Percentiles rank a stretch among this genome's conserved stretches.
Conservation (phyloP, 768 basidiomycete species). For the Omphalotus guepiniiformis region DNA sequence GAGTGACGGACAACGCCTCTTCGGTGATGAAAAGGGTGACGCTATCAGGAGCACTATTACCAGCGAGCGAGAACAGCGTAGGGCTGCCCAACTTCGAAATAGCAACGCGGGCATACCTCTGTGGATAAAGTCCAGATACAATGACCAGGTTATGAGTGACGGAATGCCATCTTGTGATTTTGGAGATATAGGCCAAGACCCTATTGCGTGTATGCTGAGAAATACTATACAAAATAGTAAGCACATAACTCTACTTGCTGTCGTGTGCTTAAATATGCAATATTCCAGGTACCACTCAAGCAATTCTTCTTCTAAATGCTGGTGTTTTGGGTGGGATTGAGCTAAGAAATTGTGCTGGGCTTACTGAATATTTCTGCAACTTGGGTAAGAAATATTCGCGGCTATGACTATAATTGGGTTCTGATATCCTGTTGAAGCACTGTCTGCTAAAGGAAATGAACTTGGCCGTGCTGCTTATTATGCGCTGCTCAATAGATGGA, state of each 20-base stretch:
- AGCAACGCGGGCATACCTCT: conserved; percentile 11
- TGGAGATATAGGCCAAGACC: conserved; percentile 14
- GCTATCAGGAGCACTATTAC: conserved; percentile 42
- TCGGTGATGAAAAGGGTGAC: conserved; percentile 38
- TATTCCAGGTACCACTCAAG: conserved; percentile 34
- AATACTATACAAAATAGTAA: conserved; percentile 29
- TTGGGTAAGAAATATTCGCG: conserved; percentile 29
- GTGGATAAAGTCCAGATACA: conserved; percentile 11
- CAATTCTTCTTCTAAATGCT: conserved; percentile 36
- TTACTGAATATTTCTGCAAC: conserved; percentile 38
- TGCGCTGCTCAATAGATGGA: conserved; percentile 32
- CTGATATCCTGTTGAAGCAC: conserved; percentile 17
- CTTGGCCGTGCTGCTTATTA: conserved; percentile 25
- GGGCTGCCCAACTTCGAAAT: conserved; percentile 4
- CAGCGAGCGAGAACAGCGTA: conserved; percentile 29
- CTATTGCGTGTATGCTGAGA: conserved; percentile 28
- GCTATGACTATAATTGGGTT: conserved; percentile 15
- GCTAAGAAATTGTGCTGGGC: conserved; percentile 20
- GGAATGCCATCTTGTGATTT: conserved; percentile 2
- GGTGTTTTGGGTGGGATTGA: conserved; percentile 35
- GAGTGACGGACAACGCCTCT: conserved; percentile 27
- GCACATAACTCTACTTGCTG: conserved; percentile 10
- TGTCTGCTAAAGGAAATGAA: conserved; percentile 18
- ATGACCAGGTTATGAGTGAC: conserved; percentile 3
- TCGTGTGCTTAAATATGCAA: neutral